Percentiles rank a stretch among this genome's conserved stretches.
phyloP scores from a whole-genome alignment of 2,329 filamentous ascomycete genomes.

The Aureobasidium mangrovei region DNA sequence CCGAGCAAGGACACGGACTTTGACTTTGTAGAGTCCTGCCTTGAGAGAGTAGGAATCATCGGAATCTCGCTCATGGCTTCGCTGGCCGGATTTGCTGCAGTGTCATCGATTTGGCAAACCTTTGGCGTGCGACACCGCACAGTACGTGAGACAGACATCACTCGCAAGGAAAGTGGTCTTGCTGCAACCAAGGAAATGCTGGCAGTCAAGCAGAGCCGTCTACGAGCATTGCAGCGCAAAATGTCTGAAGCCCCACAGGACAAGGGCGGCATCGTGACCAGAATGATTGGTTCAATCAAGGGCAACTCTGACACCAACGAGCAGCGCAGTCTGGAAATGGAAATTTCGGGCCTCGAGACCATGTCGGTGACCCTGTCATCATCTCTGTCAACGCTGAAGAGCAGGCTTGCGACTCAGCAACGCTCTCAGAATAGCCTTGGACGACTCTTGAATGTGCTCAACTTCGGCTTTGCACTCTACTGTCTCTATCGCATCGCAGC shows the following conservation, averaged over 20 bases:
- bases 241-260: conserved; percentile 34
- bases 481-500: conserved; percentile 75
- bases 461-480: conserved; percentile 67
- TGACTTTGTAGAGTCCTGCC: conserved; percentile 46
- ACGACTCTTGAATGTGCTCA: conserved; percentile 52
- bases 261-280: conserved; percentile 56
- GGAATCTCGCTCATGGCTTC: conserved; percentile 81
- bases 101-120: conserved; percentile 77
- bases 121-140: conserved; percentile 58
- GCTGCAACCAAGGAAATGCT: conserved; percentile 76
- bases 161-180: conserved; percentile 68
- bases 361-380: conserved; percentile 66
- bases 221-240: conserved; percentile 62
- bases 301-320: conserved; percentile 50
- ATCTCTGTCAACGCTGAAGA: conserved; percentile 55
- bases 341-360: conserved; percentile 69
- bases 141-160: conserved; percentile 58
- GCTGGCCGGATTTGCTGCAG: conserved; percentile 81
- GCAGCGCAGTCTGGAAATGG: conserved; percentile 52
- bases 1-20: conserved; percentile 29
- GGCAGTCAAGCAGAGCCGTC: conserved; percentile 60
- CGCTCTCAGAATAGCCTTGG: conserved; percentile 61
- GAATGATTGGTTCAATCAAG: conserved; percentile 63
- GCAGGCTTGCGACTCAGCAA: conserved; percentile 53
- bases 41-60: conserved; percentile 68